Conservation (phyloP, 2,329 filamentous ascomycete genomes). For the Chaetomium sp. region DNA sequence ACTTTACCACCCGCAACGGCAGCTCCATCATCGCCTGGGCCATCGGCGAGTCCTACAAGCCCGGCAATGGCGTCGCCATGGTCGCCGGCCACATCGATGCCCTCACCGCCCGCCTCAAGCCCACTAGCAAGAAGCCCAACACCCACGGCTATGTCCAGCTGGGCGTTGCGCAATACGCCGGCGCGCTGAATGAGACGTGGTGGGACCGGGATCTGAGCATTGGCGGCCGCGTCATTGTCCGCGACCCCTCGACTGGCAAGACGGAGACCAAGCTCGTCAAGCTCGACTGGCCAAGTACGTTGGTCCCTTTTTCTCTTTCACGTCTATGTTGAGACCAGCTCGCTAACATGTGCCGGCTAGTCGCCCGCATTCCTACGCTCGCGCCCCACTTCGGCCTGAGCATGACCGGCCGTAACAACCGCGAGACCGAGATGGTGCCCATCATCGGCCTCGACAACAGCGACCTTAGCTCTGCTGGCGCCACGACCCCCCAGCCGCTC, state of each 20-base stretch:
- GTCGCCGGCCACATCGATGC: conserved; percentile 91
- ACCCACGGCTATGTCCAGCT: conserved; percentile 84
- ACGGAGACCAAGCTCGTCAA: conserved; percentile 78
- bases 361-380: conserved; percentile 84
- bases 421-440: conserved; percentile 89
- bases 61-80: conserved; percentile 81
- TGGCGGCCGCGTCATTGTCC: conserved; percentile 81
- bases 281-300: conserved; percentile 74
- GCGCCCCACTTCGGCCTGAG: conserved; percentile 88
- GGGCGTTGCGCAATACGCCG: conserved; percentile 88
- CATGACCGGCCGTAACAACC: conserved; percentile 63
- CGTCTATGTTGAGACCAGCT: not conserved
- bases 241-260: conserved; percentile 64
- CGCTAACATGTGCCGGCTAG: conserved; percentile 22
- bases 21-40: conserved; percentile 80
- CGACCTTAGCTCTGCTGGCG: conserved; percentile 37
- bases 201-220: conserved; percentile 94
- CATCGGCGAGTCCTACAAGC: conserved; percentile 71
- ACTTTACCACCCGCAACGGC: conserved; percentile 80
- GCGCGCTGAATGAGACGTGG: conserved; percentile 82
- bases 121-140: conserved; percentile 75
- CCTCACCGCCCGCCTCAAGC: conserved; percentile 84
- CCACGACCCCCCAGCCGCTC: conserved; percentile 38
- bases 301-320: not conserved
- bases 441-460: conserved; percentile 83